Conservation (phyloP, 139 green algal species). For the Auxenochlorella pyrenoidosa region DNA sequence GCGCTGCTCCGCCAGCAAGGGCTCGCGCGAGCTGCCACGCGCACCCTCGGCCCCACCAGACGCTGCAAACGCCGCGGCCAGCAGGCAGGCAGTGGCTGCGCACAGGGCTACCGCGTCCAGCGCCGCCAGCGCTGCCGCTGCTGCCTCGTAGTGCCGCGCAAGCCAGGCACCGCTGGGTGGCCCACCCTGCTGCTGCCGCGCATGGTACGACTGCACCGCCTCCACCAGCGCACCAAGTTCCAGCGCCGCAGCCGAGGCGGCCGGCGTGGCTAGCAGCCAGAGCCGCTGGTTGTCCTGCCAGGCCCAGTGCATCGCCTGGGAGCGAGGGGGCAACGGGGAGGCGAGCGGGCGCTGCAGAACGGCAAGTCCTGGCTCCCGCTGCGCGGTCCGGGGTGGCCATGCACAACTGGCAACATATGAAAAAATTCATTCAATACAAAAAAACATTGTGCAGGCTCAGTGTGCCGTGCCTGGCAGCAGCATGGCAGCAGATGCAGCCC, state of each 20-base stretch:
- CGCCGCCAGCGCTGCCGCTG: neutral
- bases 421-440: too few species aligned
- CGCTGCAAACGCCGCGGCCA: neutral
- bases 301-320: neutral
- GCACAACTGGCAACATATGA: neutral
- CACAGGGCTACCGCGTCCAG: neutral
- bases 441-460: too few species aligned
- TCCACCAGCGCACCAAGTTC: slow-evolving; percentile 16
- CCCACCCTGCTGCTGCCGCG: neutral
- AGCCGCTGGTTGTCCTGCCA: neutral
- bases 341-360: neutral
- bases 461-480: too few species aligned
- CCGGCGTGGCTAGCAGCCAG: slow-evolving; percentile 16
- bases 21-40: neutral
- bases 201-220: neutral
- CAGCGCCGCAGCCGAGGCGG: neutral
- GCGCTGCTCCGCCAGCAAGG: neutral
- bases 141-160: neutral
- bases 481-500: neutral
- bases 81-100: slow-evolving; percentile 4
- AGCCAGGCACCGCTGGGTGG: neutral
- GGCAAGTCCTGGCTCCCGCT: neutral
- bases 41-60: neutral
- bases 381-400: neutral
- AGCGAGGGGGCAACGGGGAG: neutral